Evolutionary conservation across 2,329 filamentous ascomycete genomes (phyloP).

Genomic region (Raffaelea deltoideospora): DNA sequence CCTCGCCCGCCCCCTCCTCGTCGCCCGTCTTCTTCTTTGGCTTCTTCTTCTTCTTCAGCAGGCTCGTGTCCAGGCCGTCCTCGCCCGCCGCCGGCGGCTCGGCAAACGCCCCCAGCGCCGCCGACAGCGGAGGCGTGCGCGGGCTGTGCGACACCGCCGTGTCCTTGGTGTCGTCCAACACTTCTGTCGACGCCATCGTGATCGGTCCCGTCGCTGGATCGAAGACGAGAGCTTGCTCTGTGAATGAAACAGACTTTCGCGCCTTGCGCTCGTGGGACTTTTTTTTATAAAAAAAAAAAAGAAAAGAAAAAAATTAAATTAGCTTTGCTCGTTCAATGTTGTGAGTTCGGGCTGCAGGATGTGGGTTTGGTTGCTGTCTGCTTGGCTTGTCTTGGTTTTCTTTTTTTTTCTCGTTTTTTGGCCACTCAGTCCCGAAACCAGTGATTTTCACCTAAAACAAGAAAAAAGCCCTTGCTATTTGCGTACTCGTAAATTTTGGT

Average conservation of each 20-base stretch:
- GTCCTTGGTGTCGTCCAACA: constrained; percentile 58
- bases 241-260: constrained; percentile 79
- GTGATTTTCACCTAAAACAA: no score
- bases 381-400: no score
- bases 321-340: no score
- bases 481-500: no score
- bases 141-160: constrained; percentile 68
- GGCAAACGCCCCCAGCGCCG: constrained; percentile 40
- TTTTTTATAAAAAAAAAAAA: no score
- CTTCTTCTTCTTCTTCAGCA: constrained; percentile 44
- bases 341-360: no score
- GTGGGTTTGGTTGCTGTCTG: no score
- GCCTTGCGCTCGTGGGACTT: constrained; percentile 11
- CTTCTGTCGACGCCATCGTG: constrained; percentile 51
- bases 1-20: constrained; percentile 34
- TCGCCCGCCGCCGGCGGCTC: constrained; percentile 28
- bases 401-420: no score
- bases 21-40: constrained; percentile 34
- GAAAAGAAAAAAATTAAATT: no score
- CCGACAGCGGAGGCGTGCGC: constrained; percentile 46
- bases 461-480: no score
- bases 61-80: constrained; percentile 51
- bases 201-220: constrained; percentile 81
- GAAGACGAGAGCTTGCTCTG: constrained; percentile 73
- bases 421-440: no score